phyloP scores from a whole-genome alignment of 2,329 filamentous ascomycete species.

The Phaeosphaeria sp. region DNA sequence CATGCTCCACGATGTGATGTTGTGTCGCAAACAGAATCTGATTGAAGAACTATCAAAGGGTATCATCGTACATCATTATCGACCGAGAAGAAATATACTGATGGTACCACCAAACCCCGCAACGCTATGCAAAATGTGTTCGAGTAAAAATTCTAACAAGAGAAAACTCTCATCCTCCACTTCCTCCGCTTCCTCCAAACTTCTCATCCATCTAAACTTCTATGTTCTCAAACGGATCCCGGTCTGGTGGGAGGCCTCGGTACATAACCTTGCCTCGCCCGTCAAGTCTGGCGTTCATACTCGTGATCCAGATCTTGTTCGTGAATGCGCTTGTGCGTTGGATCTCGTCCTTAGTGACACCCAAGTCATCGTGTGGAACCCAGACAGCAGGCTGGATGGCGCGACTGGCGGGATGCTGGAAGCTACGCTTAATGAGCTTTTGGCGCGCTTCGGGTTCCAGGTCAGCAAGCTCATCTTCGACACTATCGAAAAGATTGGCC shows the following conservation, averaged over 20 bases:
- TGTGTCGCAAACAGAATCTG: neutral
- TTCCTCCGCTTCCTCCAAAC: neutral
- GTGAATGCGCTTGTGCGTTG: conserved; percentile 77
- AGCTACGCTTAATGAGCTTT: conserved; percentile 82
- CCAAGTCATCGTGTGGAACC: conserved; percentile 90
- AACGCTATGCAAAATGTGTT: conserved; percentile 2
- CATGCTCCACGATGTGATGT: neutral
- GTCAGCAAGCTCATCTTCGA: conserved; percentile 93
- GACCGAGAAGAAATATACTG: neutral
- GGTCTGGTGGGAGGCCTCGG: conserved; percentile 84
- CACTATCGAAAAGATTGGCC: conserved; percentile 83
- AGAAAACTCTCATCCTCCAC: neutral
- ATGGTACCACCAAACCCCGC: neutral
- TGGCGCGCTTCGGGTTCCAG: conserved; percentile 90
- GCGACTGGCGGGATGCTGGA: conserved; percentile 87
- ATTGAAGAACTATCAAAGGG: neutral
- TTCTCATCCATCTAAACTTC: conserved; percentile 31
- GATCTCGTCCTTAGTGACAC: conserved; percentile 91
- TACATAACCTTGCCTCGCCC: conserved; percentile 84
- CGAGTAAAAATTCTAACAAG: neutral
- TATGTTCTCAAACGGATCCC: conserved; percentile 50
- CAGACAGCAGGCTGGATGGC: conserved; percentile 87
- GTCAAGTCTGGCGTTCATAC: conserved; percentile 88
- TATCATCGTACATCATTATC: neutral
- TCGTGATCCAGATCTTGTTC: conserved; percentile 85